phyloP scores from a whole-genome alignment of 176 grass and related monocot genomes.

The Aegilops longissima region DNA sequence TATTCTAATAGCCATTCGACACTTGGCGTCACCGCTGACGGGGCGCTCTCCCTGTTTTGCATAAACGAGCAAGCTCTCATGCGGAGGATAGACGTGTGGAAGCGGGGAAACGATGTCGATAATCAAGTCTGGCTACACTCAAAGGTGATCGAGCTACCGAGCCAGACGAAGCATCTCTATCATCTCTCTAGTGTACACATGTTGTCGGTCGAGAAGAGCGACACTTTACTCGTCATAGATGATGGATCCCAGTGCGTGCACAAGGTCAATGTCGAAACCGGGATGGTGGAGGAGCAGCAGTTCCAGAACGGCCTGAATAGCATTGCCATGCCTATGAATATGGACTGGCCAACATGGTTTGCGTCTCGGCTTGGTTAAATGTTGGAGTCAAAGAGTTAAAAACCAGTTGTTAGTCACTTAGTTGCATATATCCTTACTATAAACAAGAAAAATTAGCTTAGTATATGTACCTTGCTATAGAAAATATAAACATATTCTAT shows the following conservation, averaged over 20 bases:
- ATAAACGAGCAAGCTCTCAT: not conserved
- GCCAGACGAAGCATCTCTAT: not conserved
- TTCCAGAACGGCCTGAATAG: not conserved
- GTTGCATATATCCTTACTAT: no score
- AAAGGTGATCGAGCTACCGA: not conserved
- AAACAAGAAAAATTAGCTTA: no score
- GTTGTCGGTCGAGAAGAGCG: not conserved
- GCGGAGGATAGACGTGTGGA: not conserved
- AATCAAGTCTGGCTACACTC: not conserved
- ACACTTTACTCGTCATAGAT: not conserved
- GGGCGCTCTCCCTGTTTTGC: not conserved
- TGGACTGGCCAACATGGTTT: not conserved
- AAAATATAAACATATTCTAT: no score
- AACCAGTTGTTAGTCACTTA: no score
- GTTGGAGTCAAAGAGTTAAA: no score
- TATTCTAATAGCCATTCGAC: not conserved
- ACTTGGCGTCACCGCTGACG: not conserved
- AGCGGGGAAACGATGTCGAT: not conserved
- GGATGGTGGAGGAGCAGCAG: not conserved
- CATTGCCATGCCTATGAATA: not conserved
- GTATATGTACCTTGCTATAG: no score
- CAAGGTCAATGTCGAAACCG: not conserved
- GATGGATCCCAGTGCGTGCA: not conserved
- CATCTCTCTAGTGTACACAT: not conserved
- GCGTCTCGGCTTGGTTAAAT: not conserved